A percentile compares a stretch with the other conserved stretches of the same genome.
These are phyloP conservation scores for Celoporthe dispersa DNA, from an alignment of 2,329 filamentous ascomycete species.

Conservation along the genomic window DNA sequence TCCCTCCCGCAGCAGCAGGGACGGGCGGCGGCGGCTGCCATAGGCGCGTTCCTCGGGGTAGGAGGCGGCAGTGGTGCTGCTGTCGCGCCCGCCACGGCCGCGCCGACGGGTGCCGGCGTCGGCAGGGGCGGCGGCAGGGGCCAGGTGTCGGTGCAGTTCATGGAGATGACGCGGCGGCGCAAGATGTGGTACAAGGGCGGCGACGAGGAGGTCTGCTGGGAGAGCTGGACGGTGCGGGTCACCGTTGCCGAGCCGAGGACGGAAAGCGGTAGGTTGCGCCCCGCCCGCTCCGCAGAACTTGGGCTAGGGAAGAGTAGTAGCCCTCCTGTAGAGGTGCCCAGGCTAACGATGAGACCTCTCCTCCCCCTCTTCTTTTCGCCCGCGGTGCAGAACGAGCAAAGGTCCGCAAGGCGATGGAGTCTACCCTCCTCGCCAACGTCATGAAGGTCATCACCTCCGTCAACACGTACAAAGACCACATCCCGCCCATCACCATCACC, in stretches of 20 bases:
- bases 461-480: conserved; percentile 91
- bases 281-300: too few relatives aligned
- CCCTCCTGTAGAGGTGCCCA: too few relatives aligned
- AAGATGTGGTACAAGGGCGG: conserved; percentile 77
- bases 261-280: conserved; percentile 79
- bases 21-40: conserved; percentile 20
- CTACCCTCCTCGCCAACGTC: conserved; percentile 82
- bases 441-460: conserved; percentile 89
- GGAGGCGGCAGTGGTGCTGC: neutral
- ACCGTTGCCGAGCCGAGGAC: conserved; percentile 90
- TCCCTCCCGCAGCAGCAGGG: conserved; percentile 25
- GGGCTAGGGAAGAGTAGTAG: neutral
- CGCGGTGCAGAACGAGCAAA: conserved; percentile 76
- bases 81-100: neutral
- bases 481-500: conserved; percentile 92
- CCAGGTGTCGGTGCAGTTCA: conserved; percentile 87
- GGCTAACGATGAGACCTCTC: neutral
- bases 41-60: conserved; percentile 23
- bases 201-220: conserved; percentile 96
- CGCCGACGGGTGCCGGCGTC: neutral
- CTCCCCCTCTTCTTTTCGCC: neutral
- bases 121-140: conserved; percentile 67
- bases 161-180: conserved; percentile 79
- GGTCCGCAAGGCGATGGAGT: conserved; percentile 88
- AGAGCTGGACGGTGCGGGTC: conserved; percentile 91